A percentile compares a stretch with the other conserved stretches of the same genome.
These are phyloP conservation scores for Albizia julibrissin DNA, from an alignment of 306 rosid genomes.

Conservation along the genomic window DNA sequence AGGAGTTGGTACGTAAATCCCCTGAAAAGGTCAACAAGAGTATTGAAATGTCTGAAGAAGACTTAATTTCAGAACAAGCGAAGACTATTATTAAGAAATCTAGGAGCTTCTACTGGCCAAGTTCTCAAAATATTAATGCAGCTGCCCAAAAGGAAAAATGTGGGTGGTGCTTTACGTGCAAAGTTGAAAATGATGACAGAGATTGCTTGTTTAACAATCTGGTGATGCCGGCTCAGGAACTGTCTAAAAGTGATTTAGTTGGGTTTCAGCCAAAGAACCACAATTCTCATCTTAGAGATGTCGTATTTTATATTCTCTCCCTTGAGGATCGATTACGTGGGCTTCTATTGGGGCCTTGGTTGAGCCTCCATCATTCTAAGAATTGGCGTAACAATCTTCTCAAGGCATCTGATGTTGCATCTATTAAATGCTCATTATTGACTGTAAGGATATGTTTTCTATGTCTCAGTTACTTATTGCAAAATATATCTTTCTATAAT, in stretches of 20 bases:
- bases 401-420: constrained; percentile 56
- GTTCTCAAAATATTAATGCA: constrained; percentile 45
- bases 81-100: constrained; percentile 73
- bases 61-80: constrained; percentile 69
- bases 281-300: constrained; percentile 71
- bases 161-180: constrained; percentile 93
- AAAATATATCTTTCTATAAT: neutral
- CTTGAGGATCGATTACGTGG: constrained; percentile 85
- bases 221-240: constrained; percentile 49
- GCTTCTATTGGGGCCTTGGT: constrained; percentile 90
- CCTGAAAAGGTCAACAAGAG: constrained; percentile 60
- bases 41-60: constrained; percentile 61
- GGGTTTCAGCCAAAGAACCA: constrained; percentile 50
- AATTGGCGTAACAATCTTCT: constrained; percentile 67
- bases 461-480: constrained; percentile 21
- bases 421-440: constrained; percentile 69
- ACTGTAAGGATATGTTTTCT: constrained; percentile 56
- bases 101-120: constrained; percentile 68
- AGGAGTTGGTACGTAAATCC: constrained; percentile 59
- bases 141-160: constrained; percentile 77
- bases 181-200: constrained; percentile 60
- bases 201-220: constrained; percentile 75
- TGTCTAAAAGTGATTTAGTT: constrained; percentile 44
- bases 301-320: constrained; percentile 61
- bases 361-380: constrained; percentile 58